Evolutionary conservation across 108 stramenopile genomes (phyloP), one percentile per base, ranked within the genome.

Genomic region (Fragilaria crotonensis): DNA sequence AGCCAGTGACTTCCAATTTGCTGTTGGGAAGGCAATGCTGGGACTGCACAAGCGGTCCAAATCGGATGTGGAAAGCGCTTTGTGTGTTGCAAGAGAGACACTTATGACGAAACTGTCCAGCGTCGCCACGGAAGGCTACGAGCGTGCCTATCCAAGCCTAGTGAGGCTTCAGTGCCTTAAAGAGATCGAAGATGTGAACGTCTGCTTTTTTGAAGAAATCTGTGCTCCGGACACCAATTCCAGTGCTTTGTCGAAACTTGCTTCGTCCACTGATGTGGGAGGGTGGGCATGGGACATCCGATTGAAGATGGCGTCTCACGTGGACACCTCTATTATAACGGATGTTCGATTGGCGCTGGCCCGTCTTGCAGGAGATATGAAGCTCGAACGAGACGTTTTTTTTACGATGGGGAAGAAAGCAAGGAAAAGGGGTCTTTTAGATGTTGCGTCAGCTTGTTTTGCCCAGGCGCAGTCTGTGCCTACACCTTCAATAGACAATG

Each of bases 111-210:
- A 64, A 2, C 53, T 95, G 23, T 81, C 87, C 0, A 75, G 66
- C 36, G 79, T 73, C 14, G 81, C 87, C 2, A 60, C 72, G 46
- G 94, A 93, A 45, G 78, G 87, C 57, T 95, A 95, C 67, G 23
- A 68, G 18, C 70, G 79, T 48, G 69, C 81, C 14, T 95, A 89
- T 54, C 55, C 78, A 18, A 71, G 68, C 46, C 53, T 95, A 3
- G 57, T 86, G 20, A 64, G 67, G 48, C 60, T 95, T 25, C 90
- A 90, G 25, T 75, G 69, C 41, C 54, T 95, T 4, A 69, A 81
- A 45, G 94, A 95, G 41, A 60, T 95, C 21, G 90, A 92, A 62
- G 75, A 78, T 36, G 67, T 69, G 30, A 57, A 51, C 25, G 50
- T 46, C 31, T 57, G 56, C 5, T 62, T 61, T 25, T 59, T 62